Base-by-base conservation (phyloP, 345 rosid species). In the Psidium guajava region DNA sequence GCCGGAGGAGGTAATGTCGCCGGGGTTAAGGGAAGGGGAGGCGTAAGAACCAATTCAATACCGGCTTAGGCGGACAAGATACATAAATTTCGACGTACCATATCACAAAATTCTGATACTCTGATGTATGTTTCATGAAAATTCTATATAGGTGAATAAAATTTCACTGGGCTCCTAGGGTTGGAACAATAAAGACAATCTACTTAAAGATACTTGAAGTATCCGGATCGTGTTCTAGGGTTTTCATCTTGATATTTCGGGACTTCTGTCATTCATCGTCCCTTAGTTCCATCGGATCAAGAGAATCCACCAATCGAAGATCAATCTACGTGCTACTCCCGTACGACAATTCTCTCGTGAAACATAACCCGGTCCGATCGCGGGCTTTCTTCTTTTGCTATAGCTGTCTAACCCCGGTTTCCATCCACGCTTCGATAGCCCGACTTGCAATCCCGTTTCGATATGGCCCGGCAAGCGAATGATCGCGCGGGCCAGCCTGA, bases 381-480 rank as follows among this genome's bases (percentile, higher is more conserved):
- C 73, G 40, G 4, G 20, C 27, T 27, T 27, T 27, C 73, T 59
- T 14, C 73, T 27, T 59, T 27, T 4, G 40, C 20, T 40, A 15
- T 27, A 59, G 40, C 73, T 27, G 27, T 27, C 8, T 18, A 27
- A 18, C 73, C 5, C 40, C 73, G 32, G 40, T 14, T 27, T 40
- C 73, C 4, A 18, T 59, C 40, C 40, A 0, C 73, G 42, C 42
- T 13, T 13, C 0, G 73, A 59, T 27, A 27, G 73, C 40, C 73
- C 20, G 20, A 27, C 21, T 61, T 14, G 74, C 20, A 5, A 28
- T 28, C 21, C 3, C 7, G 0, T 14, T 61, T 5, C 22, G 6
- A 15, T 27, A 0, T 28, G 74, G 42, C 74, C 42, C 0, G 57
- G 28, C 8, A 2, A 40, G n/a, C n/a, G n/a, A n/a, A n/a, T 20